phyloP scores from a whole-genome alignment of 2,329 filamentous ascomycete species.

The Arthrobotrys sphaeroides region DNA sequence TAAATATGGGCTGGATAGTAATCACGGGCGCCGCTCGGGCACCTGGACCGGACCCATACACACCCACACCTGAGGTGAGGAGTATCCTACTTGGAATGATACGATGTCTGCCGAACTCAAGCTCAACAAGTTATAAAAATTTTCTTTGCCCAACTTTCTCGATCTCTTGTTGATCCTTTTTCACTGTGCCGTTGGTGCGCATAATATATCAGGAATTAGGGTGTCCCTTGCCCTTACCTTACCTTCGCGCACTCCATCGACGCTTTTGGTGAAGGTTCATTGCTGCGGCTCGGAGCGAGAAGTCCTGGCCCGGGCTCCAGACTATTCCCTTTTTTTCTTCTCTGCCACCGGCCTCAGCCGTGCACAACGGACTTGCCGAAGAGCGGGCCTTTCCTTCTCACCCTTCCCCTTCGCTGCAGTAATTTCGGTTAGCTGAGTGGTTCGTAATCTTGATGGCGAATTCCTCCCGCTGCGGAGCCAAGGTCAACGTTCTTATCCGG shows the following conservation, averaged over 20 bases:
- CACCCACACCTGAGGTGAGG: neutral
- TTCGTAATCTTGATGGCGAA: constrained; percentile 55
- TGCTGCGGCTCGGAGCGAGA: constrained; percentile 41
- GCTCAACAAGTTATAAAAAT: neutral
- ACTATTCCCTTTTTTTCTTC: constrained; percentile 28
- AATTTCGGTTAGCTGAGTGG: constrained; percentile 53
- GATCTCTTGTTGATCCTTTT: too few species aligned
- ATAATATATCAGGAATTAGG: constrained; percentile 1
- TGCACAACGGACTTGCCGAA: constrained; percentile 45
- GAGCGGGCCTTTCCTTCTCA: constrained; percentile 44
- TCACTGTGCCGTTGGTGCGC: neutral
- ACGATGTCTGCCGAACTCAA: constrained; percentile 5
- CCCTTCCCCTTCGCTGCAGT: constrained; percentile 18
- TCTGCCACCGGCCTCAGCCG: constrained; percentile 28
- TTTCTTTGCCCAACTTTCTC: neutral
- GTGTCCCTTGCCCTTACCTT: neutral
- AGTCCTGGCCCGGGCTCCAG: constrained; percentile 13
- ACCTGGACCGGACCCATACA: neutral
- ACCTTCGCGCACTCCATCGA: constrained; percentile 1
- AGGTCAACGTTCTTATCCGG: constrained; percentile 46
- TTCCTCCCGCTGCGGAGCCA: constrained; percentile 52
- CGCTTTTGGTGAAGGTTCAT: constrained; percentile 46
- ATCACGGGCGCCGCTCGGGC: constrained; percentile 30
- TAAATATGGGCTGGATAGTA: constrained; percentile 29
- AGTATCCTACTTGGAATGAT: constrained; percentile 39